Evolutionary conservation across 2,329 filamentous ascomycete species (phyloP).

Genomic region (Nothophoma quercina): DNA sequence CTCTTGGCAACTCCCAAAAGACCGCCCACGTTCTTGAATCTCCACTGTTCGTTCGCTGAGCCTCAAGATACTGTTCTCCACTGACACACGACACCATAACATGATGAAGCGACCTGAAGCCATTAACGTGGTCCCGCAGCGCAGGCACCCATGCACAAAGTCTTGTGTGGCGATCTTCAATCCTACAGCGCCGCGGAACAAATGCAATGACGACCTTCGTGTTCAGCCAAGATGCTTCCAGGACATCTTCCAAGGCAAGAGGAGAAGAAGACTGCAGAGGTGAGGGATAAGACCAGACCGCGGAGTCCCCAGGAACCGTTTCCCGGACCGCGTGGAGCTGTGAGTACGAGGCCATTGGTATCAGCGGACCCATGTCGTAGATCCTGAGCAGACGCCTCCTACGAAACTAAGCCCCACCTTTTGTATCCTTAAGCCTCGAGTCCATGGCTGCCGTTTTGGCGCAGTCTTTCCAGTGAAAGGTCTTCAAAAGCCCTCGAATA

Average conservation of each 20-base stretch:
- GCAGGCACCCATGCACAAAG: background rate
- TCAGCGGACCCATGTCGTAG: background rate
- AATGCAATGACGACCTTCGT: background rate
- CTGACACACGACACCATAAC: constrained; percentile 3
- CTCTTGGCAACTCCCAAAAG: constrained; percentile 1
- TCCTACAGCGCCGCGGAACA: background rate
- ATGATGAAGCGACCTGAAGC: background rate
- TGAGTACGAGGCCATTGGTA: background rate
- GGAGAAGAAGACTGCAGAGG: too few species aligned
- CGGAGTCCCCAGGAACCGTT: background rate
- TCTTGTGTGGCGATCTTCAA: background rate
- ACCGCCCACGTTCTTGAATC: constrained; percentile 8
- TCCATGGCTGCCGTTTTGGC: background rate
- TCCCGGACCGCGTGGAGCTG: background rate
- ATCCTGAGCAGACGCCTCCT: constrained; percentile 1
- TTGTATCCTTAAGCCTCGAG: background rate
- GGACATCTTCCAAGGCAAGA: background rate
- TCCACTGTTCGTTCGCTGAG: constrained; percentile 4
- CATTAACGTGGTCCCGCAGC: background rate
- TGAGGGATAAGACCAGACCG: too few species aligned
- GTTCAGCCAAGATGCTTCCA: background rate
- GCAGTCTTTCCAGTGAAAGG: background rate
- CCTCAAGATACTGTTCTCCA: background rate
- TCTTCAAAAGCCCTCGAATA: background rate
- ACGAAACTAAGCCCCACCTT: background rate